Base-by-base conservation (phyloP, 1,139 yeast species). In the Debaryomycetaceae sp. region DNA sequence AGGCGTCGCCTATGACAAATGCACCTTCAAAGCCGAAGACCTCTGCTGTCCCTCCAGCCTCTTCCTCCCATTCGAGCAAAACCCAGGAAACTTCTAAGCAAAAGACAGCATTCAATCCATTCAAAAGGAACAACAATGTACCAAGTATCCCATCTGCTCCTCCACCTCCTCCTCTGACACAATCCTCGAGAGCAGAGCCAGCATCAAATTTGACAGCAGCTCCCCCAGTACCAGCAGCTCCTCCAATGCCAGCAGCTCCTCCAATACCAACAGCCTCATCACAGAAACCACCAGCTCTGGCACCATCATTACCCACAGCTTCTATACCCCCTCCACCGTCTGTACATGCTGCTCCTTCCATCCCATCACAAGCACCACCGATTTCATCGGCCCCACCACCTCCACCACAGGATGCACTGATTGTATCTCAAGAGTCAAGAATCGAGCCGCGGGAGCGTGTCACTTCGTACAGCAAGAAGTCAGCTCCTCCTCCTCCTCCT, bases 401-500 rank as follows among this genome's bases (percentile, higher is more conserved):
- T 23, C 36, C 52, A 5, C 14, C 31, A 5, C 3, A 2, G 34
- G 36, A 43, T 17, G 45, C 48, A 27, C 46, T 42, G 24, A 37
- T 42, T 24, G 24, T 30, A 35, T 7, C 3, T 11, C 31, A 27
- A 8, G 31, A 27, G 31, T 4, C 31, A 27, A 7, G 11, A 8
- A 7, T 27, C 11, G 11, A 27, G 11, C 11, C 31, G 11, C 8
- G 31, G 11, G 31, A 27, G 11, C 31, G 31, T 27, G 31, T 27
- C 7, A 6, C 34, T 7, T 42, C 45, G 44, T 34, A 46, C 27
- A 43, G 49, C 20, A 61, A 56, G 36, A 63, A 62, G 41, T 40
- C 58, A 1, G 65, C 71, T 1, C 72, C 75, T 3, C 72, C 72
- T 0, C 70, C 75, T 5, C 70, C 76, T 4, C 70, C 74, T 5